Evolutionary conservation across 306 rosid species (phyloP).

Genomic region (Ormosia semicastrata): DNA sequence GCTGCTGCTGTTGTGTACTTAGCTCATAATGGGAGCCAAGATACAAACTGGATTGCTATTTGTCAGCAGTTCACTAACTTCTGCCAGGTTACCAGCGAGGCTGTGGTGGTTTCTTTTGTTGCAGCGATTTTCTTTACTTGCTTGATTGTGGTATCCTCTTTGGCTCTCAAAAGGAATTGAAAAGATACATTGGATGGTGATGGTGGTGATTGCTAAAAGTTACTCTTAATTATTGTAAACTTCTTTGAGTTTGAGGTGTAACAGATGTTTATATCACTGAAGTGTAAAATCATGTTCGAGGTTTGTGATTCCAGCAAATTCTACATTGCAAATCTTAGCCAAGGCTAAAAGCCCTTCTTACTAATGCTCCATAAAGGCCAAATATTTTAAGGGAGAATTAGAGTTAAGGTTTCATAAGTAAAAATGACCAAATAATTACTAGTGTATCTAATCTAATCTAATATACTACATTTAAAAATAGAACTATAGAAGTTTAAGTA

Average conservation of each 20-base stretch:
- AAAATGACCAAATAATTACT: too few relatives aligned
- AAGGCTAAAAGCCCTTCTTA: not conserved
- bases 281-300: not conserved
- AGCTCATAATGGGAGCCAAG: slow-evolving; percentile 63
- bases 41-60: slow-evolving; percentile 63
- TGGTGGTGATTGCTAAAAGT: not conserved
- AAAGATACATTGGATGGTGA: not conserved
- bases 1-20: slow-evolving; percentile 54
- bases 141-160: slow-evolving; percentile 44
- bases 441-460: too few relatives aligned
- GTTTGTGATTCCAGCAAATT: slow-evolving; percentile 7
- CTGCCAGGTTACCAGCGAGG: slow-evolving; percentile 45
- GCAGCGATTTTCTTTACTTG: slow-evolving; percentile 32
- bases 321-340: not conserved
- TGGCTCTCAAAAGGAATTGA: slow-evolving; percentile 47
- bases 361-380: not conserved
- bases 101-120: slow-evolving; percentile 47
- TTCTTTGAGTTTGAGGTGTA: slow-evolving; percentile 25
- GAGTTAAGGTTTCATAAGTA: not conserved
- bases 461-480: too few relatives aligned
- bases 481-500: too few relatives aligned
- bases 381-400: not conserved
- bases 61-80: slow-evolving; percentile 46
- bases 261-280: slow-evolving; percentile 5
- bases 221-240: slow-evolving; percentile 13